Base-by-base conservation (phyloP, 306 rosid genomes). In the Delonix regia region DNA sequence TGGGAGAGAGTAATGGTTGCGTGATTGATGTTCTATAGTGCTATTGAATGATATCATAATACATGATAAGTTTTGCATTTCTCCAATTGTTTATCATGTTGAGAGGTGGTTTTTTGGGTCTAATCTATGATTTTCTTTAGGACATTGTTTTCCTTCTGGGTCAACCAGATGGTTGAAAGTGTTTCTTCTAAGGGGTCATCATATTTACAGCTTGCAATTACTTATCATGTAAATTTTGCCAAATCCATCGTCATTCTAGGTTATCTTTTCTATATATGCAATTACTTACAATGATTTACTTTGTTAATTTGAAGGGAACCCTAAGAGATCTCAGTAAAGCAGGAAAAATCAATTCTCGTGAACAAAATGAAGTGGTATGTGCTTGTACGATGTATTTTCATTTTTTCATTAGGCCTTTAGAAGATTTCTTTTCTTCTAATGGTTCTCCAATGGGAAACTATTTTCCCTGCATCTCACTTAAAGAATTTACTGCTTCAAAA, bases 311-410 rank as follows among this genome's bases (percentile, higher is more conserved):
- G 82, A 85, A 90, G 95, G 95, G 95, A 85, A 88, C 91, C 25
- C 71, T 90, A 82, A 90, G 89, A 85, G 95, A 88, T 86, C 92
- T 90, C 78, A 73, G 85, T 78, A 90, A 87, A 82, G 69, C 91
- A 59, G 91, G 89, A 82, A 85, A 80, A 83, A 47, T 55, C 51
- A 15, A 89, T 75, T 80, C 59, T 52, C 27, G 79, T 11, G 88
- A 85, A 65, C 88, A 90, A 76, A 83, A 71, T 80, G 92, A 83
- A 72, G 86, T 39, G 71, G 90, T 87, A 71, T 34, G 85, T 81
- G 73, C 64, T 28, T 51, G 34, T 59, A 22, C 75, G 27, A 16
- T 33, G 57, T 39, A 52, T 78, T 45, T 45, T 48, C 47, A 5
- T 34, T 61, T 48, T 48, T 80, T 44, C 18, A 22, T 39, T 24